These are phyloP conservation scores for Nicotiana benthamiana DNA, from an alignment of 257 asterid species.

Conservation along the genomic window DNA sequence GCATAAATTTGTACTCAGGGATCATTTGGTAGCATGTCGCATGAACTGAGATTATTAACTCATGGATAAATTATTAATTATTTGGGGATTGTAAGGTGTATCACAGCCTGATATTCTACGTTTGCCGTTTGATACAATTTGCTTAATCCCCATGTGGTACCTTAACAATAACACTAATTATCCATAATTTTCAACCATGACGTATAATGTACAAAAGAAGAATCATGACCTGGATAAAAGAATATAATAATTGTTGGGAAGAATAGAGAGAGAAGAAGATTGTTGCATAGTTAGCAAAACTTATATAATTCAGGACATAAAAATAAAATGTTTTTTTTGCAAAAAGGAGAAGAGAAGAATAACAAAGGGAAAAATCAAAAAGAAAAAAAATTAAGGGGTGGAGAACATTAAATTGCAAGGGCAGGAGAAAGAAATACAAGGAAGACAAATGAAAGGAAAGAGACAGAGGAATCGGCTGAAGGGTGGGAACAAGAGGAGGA, in stretches of 20 bases:
- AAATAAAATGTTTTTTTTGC: neutral
- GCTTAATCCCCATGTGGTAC: neutral
- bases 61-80: neutral
- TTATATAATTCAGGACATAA: neutral
- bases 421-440: neutral
- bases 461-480: neutral
- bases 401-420: too few species aligned
- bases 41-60: neutral
- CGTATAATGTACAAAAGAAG: neutral
- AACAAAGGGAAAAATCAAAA: neutral
- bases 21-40: neutral
- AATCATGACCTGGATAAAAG: neutral
- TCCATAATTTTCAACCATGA: neutral
- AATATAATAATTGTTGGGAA: neutral
- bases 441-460: too few species aligned
- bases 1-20: neutral
- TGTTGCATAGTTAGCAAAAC: neutral
- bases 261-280: neutral
- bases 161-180: neutral
- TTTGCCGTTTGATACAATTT: neutral
- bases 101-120: neutral
- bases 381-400: too few species aligned
- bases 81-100: neutral
- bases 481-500: neutral
- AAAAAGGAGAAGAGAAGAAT: neutral